Evolutionary conservation across 2,329 filamentous ascomycete genomes (phyloP).

Genomic region (Aspergillus sp.): DNA sequence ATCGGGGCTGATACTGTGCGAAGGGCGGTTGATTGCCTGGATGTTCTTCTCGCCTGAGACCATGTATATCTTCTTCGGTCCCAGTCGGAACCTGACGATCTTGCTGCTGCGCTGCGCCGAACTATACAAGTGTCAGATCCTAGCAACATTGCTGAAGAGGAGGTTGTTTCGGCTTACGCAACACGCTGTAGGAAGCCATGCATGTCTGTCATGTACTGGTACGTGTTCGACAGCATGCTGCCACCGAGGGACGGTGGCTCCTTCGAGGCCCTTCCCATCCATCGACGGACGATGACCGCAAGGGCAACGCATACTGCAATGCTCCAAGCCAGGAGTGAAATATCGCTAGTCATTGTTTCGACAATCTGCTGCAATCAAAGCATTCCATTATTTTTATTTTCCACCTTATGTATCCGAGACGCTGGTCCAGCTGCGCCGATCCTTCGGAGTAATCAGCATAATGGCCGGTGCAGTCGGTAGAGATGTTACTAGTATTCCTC

Average conservation of each 20-base stretch:
- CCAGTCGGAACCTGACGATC: neutral
- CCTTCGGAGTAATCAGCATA: neutral
- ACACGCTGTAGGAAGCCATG: neutral
- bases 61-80: neutral
- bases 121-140: neutral
- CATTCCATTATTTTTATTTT: neutral
- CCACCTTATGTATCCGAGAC: neutral
- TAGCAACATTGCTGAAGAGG: neutral
- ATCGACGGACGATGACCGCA: neutral
- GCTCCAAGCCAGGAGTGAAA: neutral
- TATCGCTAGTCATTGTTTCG: neutral
- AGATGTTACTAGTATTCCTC: neutral
- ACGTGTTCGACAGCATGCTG: neutral
- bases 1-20: neutral
- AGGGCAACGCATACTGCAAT: neutral
- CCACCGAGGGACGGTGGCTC: neutral
- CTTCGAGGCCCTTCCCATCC: neutral
- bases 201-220: neutral
- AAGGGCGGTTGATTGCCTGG: neutral
- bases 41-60: neutral
- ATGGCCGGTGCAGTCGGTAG: neutral
- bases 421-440: neutral
- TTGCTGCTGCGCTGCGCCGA: neutral
- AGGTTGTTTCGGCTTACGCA: neutral
- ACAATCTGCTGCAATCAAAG: neutral